Evolutionary conservation across 2,329 filamentous ascomycete genomes (phyloP).

Genomic region (Biscogniauxia marginata): DNA sequence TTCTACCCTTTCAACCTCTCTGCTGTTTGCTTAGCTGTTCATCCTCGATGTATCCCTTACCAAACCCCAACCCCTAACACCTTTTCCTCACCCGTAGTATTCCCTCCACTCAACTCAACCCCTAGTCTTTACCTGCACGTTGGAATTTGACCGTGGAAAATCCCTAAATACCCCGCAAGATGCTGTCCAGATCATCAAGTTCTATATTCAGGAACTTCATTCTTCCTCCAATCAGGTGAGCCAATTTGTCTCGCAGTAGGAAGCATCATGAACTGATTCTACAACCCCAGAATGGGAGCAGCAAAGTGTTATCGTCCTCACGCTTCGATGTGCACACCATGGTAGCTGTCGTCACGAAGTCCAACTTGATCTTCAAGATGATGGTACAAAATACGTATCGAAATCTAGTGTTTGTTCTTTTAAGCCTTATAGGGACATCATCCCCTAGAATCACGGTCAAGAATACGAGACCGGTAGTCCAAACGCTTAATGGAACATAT

Average conservation of each 20-base stretch:
- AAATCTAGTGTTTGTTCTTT: neutral
- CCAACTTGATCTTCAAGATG: neutral
- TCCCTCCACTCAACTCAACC: neutral
- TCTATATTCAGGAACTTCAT: neutral
- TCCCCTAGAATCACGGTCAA: neutral
- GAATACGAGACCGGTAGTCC: slow-evolving; percentile 11
- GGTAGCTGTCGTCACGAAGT: neutral
- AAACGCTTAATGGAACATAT: slow-evolving; percentile 35
- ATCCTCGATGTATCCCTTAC: neutral
- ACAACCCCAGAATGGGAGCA: neutral
- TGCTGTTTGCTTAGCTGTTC: neutral
- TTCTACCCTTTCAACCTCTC: neutral
- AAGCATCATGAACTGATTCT: neutral
- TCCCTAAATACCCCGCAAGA: neutral
- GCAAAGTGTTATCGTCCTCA: neutral
- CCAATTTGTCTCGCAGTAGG: neutral
- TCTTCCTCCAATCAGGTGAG: neutral
- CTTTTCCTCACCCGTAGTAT: too few species aligned
- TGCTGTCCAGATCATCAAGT: neutral
- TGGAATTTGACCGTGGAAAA: too few species aligned
- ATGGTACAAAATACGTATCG: neutral
- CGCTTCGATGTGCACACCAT: neutral
- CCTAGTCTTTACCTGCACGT: neutral
- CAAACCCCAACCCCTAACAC: too few species aligned
- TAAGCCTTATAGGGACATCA: neutral